Base-by-base conservation (phyloP, 305 asterid genomes). In the Caryopteris hybrid region DNA sequence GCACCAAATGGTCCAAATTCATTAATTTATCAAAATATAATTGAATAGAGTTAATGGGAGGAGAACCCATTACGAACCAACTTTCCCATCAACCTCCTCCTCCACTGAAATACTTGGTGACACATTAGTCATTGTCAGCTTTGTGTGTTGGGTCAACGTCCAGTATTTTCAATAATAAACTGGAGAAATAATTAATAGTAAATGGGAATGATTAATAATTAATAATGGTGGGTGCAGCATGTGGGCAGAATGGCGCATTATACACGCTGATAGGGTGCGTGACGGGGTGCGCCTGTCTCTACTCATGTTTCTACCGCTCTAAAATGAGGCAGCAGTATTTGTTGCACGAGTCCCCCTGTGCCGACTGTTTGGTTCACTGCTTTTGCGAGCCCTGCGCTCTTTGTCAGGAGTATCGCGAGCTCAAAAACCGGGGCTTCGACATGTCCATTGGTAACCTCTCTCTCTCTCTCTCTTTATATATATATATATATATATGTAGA, bases 371-470 rank as follows among this genome's bases (percentile, higher is more conserved):
- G 52, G 72, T 87, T 12, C 98, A 89, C 62, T 92, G 89, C 61
- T 89, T 73, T 14, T 92, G 96, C 58, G 96, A 86, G 74, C 5
- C 61, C 0, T 92, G 98, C 31, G 96, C 98, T 39, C 82, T 92
- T 23, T 89, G 98, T 38, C 98, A 92, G 25, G 96, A 92, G 66
- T 85, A 89, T 68, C 92, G 96, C 0, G 98, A 92, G 86, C 98
- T 92, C 16, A 80, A 84, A 63, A 71, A 74, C 56, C 96, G 88
- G 2, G 98, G 98, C 2, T 87, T 66, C 64, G 88, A 89, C 47
- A 84, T 89, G 97, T 17, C 85, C 43, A 78, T 92, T 4, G 98
- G 98, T 85, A 78, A 48, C 0, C 17, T 20, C 25, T 14, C n/a
- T n/a, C n/a, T 14, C 38, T 34, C 36, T 18, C 60, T 13, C 21